Evolutionary conservation across 805 yeast species (phyloP), one percentile per base, ranked within the genome.

Genomic region (Schizosaccharomyces osmophilus): DNA sequence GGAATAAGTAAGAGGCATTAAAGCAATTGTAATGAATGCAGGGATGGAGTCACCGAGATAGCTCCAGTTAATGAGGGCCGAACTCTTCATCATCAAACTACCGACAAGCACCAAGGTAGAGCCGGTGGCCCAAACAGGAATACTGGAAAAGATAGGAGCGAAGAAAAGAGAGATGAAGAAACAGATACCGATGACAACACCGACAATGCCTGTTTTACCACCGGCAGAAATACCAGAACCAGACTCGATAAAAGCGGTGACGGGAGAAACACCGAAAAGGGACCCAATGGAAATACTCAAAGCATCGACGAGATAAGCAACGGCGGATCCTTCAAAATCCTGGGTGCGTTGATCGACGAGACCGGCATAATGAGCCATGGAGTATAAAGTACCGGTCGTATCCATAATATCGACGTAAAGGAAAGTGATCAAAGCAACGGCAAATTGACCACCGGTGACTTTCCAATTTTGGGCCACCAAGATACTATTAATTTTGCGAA

Each of bases 41-140:
- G 67, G 67, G 42, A 65, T 59, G 11, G 67, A 61, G 51, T 65
- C 66, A 29, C 65, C 67, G 22, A 62, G 32, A 54, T 65, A 65
- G 26, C 57, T 36, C 67, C 67, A 65, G 62, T 65, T 65, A 43
- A 65, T 63, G 17, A 63, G 63, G 2, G 66, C 62, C 26, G 62
- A 64, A 19, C 65, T 42, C 39, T 61, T 55, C 63, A 64, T 64
- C 67, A 65, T 65, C 67, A 65, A 64, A 29, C 65, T 48, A 26
- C 67, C 67, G 57, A 65, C 67, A 48, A 65, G 45, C 55, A 65
- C 61, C 22, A 65, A 60, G 26, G 66, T 64, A n/a, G 66, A 61
- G 8, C 67, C 67, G 26, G 67, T 65, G 8, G 67, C 67, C 67
- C 67, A 65, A 3, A 66, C 64, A 5, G 67, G 67, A 48, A 65